Percentiles rank a stretch among this genome's conserved stretches.
Evolutionary conservation across 192 early-diverging fungal species (phyloP).

Genomic region (Backusella circina): DNA sequence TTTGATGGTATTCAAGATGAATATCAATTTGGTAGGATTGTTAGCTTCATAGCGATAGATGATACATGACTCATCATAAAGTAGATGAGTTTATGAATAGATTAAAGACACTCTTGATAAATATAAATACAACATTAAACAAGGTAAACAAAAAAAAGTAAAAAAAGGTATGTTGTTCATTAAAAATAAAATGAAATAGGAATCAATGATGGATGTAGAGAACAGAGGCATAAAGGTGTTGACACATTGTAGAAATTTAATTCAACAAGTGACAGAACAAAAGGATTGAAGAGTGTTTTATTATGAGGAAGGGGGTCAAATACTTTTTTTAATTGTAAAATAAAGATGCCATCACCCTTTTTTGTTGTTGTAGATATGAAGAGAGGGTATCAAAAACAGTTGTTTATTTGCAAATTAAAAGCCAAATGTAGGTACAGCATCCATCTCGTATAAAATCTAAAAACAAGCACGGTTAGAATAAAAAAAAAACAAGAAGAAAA

Average conservation of each 20-base stretch:
- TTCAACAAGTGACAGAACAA: neutral
- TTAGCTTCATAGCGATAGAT: neutral
- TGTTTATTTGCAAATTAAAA: neutral
- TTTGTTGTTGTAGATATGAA: no score
- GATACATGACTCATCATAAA: neutral
- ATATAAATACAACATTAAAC: neutral
- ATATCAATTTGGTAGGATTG: neutral
- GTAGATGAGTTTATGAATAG: neutral
- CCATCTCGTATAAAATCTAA: conserved; percentile 1
- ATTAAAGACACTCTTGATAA: neutral
- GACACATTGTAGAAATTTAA: neutral
- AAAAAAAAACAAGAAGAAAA: neutral
- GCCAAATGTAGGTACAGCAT: neutral
- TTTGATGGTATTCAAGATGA: neutral
- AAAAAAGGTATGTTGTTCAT: no score
- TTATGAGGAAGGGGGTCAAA: no score
- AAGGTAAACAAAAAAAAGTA: neutral
- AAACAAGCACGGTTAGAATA: neutral
- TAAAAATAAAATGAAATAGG: neutral
- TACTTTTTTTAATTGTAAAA: no score
- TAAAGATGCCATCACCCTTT: no score
- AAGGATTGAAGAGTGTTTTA: no score
- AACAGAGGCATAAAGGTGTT: neutral
- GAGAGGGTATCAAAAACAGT: neutral
- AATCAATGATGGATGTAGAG: neutral